Conservation (phyloP, 306 rosid genomes). For the Astragalus membranaceus region DNA sequence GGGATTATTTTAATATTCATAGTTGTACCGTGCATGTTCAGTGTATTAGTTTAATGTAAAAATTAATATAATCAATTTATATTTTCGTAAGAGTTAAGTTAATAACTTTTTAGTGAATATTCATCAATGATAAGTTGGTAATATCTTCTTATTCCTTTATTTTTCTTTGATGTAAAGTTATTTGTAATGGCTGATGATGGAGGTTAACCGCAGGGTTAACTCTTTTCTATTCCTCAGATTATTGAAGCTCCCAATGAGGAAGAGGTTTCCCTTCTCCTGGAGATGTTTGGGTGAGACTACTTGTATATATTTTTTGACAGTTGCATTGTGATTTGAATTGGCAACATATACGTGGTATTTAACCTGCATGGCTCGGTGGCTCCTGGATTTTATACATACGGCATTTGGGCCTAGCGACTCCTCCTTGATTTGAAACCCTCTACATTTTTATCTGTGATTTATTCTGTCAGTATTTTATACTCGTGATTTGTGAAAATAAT, state of each 20-base stretch:
- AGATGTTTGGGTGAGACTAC: conserved; percentile 82
- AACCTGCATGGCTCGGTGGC: conserved; percentile 4
- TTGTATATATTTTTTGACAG: not conserved
- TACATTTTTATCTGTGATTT: not conserved
- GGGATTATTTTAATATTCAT: not conserved
- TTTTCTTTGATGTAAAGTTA: not conserved
- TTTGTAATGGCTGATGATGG: conserved; percentile 46
- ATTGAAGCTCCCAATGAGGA: conserved; percentile 83
- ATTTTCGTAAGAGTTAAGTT: not conserved
- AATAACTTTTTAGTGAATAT: not conserved
- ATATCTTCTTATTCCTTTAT: not conserved
- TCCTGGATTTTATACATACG: conserved; percentile 10
- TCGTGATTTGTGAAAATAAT: not conserved
- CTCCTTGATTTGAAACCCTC: not conserved
- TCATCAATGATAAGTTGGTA: not conserved
- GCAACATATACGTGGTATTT: conserved; percentile 5
- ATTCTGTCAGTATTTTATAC: not conserved
- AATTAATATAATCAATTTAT: not conserved
- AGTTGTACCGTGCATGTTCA: not conserved
- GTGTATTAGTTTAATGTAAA: not conserved
- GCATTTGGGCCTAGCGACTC: not conserved
- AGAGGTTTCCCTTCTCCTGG: conserved; percentile 92
- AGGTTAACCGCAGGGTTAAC: conserved; percentile 58
- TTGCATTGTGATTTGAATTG: conserved; percentile 14
- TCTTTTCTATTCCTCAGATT: conserved; percentile 79